A percentile compares a stretch with the other conserved stretches of the same genome.
These are phyloP conservation scores for Aspergillus quadricinctus DNA, from an alignment of 2,329 filamentous ascomycete genomes.

Conservation along the genomic window DNA sequence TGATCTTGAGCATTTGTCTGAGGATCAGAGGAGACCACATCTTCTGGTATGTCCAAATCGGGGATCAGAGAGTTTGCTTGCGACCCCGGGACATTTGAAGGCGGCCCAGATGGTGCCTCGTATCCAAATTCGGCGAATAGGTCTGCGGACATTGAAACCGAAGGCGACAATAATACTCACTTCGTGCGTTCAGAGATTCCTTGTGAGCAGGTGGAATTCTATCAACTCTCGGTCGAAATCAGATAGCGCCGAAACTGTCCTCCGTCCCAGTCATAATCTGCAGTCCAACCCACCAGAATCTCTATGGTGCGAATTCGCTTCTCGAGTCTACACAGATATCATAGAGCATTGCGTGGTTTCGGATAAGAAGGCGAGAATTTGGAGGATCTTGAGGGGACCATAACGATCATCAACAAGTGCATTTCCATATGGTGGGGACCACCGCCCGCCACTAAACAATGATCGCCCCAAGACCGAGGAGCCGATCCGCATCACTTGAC, in stretches of 20 bases:
- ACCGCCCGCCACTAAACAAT: not conserved
- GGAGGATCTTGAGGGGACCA: not conserved
- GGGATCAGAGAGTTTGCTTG: constrained; percentile 20
- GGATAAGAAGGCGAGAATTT: not conserved
- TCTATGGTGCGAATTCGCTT: not conserved
- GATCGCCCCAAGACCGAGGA: not conserved
- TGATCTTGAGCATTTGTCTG: not conserved
- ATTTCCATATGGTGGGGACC: not conserved
- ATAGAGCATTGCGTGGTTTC: not conserved
- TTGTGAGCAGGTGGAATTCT: not conserved
- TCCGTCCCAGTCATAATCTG: not conserved
- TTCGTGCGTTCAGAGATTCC: not conserved
- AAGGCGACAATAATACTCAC: constrained; percentile 3
- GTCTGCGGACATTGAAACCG: constrained; percentile 48
- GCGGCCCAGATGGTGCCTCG: constrained; percentile 15
- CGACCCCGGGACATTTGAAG: constrained; percentile 8
- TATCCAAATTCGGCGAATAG: constrained; percentile 50
- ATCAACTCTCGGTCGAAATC: not conserved
- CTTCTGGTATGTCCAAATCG: constrained; percentile 18
- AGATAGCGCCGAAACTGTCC: not conserved
- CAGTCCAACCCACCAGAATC: not conserved
- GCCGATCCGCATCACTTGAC: not conserved
- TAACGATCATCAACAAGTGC: not conserved
- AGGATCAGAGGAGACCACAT: constrained; percentile 12
- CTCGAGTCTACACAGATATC: not conserved